Evolutionary conservation across 441 rosid genomes (phyloP).

Genomic region (Metrosideros polymorpha): DNA sequence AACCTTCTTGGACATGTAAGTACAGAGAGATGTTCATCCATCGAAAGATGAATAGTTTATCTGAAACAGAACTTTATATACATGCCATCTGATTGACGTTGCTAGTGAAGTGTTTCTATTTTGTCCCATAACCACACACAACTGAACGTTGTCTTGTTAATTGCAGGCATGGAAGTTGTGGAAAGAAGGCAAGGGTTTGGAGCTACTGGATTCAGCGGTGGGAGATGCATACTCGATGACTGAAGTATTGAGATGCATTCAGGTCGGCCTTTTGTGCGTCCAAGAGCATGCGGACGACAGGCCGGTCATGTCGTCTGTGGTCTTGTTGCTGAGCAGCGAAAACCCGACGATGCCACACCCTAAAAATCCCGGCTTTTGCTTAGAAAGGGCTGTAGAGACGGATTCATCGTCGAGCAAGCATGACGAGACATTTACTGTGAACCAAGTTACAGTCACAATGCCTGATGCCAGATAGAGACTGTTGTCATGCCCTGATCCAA

Average conservation of each 20-base stretch:
- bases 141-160: background rate
- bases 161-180: constrained; percentile 66
- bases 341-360: constrained; percentile 44
- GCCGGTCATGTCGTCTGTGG: constrained; percentile 53
- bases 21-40: background rate
- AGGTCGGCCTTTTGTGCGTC: constrained; percentile 71
- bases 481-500: background rate
- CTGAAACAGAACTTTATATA: background rate
- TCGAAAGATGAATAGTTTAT: background rate
- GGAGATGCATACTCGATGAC: constrained; percentile 16
- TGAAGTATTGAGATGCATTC: constrained; percentile 65
- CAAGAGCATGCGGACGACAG: constrained; percentile 62
- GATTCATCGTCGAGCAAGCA: constrained; percentile 59
- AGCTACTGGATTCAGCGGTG: constrained; percentile 27
- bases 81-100: background rate
- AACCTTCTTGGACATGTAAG: constrained; percentile 69
- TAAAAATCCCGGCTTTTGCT: constrained; percentile 61
- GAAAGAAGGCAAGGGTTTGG: constrained; percentile 49
- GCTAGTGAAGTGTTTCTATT: background rate
- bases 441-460: constrained; percentile 68
- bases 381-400: constrained; percentile 43
- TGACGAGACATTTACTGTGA: constrained; percentile 54
- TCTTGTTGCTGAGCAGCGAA: constrained; percentile 64
- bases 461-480: constrained; percentile 38
- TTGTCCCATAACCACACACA: background rate